A percentile compares a stretch with the other conserved stretches of the same genome.
phyloP scores from a whole-genome alignment of 1,284 basidiomycete genomes.

The Coniferiporia weirii region DNA sequence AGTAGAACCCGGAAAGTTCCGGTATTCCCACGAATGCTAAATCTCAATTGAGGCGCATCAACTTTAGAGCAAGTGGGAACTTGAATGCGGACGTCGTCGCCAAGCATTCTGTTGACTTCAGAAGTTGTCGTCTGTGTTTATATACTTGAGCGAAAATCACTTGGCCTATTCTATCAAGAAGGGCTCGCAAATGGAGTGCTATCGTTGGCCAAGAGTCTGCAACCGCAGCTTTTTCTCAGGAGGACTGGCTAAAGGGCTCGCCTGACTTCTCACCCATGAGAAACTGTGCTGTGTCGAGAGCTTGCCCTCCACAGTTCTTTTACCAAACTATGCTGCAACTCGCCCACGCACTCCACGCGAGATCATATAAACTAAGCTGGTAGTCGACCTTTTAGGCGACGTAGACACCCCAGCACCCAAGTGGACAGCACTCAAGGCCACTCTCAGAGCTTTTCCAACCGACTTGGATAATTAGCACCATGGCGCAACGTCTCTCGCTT shows the following conservation, averaged over 20 bases:
- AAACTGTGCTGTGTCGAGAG: conserved; percentile 2
- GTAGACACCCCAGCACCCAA: background rate
- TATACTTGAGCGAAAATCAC: background rate
- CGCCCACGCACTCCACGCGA: conserved; percentile 10
- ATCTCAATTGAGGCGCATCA: background rate
- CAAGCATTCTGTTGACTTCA: background rate
- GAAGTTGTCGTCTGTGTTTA: background rate
- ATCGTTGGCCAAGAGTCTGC: background rate
- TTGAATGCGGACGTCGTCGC: no score
- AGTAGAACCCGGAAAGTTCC: background rate
- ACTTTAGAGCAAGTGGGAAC: no score
- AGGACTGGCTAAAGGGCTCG: background rate
- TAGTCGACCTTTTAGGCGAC: background rate
- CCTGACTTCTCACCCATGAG: conserved; percentile 11
- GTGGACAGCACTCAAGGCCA: background rate
- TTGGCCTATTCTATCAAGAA: background rate
- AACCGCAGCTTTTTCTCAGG: background rate
- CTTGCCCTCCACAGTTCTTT: conserved; percentile 1
- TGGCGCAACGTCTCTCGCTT: conserved; percentile 32
- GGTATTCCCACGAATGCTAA: conserved; percentile 3
- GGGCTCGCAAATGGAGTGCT: background rate
- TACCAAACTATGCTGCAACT: conserved; percentile 4
- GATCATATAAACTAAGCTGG: background rate
- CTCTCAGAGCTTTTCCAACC: background rate
- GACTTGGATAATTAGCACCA: background rate